Conservation (phyloP, 2,329 filamentous ascomycete genomes). For the Paracoccidioides lutzii region DNA sequence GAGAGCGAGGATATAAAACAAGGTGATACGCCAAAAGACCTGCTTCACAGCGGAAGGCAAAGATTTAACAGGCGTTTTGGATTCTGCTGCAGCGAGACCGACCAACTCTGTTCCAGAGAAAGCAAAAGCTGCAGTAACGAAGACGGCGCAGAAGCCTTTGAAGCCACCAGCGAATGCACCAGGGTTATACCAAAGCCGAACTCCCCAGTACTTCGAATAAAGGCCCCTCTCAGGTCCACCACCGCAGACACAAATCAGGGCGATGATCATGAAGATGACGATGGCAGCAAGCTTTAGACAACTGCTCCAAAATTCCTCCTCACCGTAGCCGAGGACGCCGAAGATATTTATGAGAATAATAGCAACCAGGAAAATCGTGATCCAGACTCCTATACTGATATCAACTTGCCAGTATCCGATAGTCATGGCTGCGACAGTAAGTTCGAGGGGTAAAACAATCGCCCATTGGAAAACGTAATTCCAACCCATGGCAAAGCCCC, state of each 20-base stretch:
- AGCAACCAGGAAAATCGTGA: slow-evolving; percentile 59
- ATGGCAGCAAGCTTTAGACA: slow-evolving; percentile 71
- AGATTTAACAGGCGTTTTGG: slow-evolving; percentile 39
- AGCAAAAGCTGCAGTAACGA: slow-evolving; percentile 45
- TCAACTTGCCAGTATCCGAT: slow-evolving; percentile 54
- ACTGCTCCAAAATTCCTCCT: slow-evolving; percentile 70
- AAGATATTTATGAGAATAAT: slow-evolving; percentile 70
- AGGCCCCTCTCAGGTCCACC: slow-evolving; percentile 28
- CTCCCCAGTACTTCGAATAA: slow-evolving; percentile 18
- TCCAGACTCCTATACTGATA: slow-evolving; percentile 32
- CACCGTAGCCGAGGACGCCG: slow-evolving; percentile 70
- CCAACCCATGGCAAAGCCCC: slow-evolving; percentile 36
- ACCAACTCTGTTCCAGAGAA: slow-evolving; percentile 45
- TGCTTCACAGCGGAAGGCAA: slow-evolving; percentile 38
- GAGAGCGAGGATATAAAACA: slow-evolving; percentile 38
- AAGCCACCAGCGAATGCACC: slow-evolving; percentile 38
- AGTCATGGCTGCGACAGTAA: slow-evolving; percentile 68
- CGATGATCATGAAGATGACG: slow-evolving; percentile 76
- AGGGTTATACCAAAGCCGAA: slow-evolving; percentile 29
- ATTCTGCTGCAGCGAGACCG: slow-evolving; percentile 42
- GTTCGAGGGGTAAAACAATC: slow-evolving; percentile 65
- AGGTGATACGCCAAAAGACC: slow-evolving; percentile 39
- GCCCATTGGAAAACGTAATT: slow-evolving; percentile 73
- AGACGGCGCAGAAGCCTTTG: slow-evolving; percentile 43
- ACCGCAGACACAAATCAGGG: slow-evolving; percentile 48